phyloP scores from a whole-genome alignment of 345 rosid species.

The Brassica cretica region DNA sequence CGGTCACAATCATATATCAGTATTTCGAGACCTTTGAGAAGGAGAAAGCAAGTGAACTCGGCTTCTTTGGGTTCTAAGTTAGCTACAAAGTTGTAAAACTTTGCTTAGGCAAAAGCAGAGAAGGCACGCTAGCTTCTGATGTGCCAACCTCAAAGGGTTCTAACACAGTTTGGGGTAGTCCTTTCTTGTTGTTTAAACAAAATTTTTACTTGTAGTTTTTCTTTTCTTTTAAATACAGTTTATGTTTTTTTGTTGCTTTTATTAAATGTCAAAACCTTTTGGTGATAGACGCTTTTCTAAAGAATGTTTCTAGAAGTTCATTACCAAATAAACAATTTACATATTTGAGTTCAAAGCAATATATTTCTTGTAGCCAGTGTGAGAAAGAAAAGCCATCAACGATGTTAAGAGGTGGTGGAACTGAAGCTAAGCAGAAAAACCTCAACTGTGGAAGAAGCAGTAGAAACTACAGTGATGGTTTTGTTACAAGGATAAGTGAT shows the following conservation, averaged over 20 bases:
- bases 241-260: slow-evolving; percentile 17
- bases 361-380: background rate
- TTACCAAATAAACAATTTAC: slow-evolving; percentile 33
- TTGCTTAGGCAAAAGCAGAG: slow-evolving; percentile 24
- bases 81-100: slow-evolving; percentile 12
- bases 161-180: slow-evolving; percentile 27
- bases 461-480: background rate
- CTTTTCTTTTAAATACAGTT: background rate
- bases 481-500: background rate
- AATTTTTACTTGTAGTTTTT: slow-evolving; percentile 17
- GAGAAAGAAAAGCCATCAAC: background rate
- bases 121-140: slow-evolving; percentile 14
- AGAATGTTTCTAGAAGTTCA: slow-evolving; percentile 32
- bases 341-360: slow-evolving; percentile 12
- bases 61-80: slow-evolving; percentile 75
- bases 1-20: slow-evolving; percentile 83
- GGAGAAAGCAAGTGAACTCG: slow-evolving; percentile 87
- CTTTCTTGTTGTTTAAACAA: slow-evolving; percentile 27
- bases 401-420: background rate
- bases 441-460: background rate
- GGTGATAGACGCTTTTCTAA: slow-evolving; percentile 32
- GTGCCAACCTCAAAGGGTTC: slow-evolving; percentile 23
- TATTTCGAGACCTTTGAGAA: slow-evolving; percentile 92
- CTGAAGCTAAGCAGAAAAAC: too few species aligned
- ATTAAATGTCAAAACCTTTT: slow-evolving; percentile 3